phyloP scores from a whole-genome alignment of 495 filamentous ascomycete genomes.

The Annulohypoxylon maeteangense region DNA sequence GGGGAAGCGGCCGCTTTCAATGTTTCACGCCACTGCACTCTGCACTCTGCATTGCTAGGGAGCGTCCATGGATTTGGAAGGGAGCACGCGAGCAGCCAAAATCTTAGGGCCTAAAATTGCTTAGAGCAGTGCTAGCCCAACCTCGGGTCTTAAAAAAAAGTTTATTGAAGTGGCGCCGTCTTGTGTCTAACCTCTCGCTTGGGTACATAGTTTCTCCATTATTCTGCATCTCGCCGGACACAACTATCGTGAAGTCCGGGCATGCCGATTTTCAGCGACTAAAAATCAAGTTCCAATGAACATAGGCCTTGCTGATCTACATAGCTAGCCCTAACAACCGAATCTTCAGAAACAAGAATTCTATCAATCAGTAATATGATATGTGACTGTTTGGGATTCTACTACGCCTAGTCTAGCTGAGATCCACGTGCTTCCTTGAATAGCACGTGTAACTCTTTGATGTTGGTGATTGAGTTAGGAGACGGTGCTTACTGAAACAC shows the following conservation, averaged over 20 bases:
- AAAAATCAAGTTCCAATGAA: neutral
- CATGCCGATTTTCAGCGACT: neutral
- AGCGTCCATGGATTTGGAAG: neutral
- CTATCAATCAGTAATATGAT: neutral
- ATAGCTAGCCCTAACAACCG: neutral
- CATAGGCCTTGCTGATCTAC: neutral
- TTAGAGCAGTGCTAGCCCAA: neutral
- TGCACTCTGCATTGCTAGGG: neutral
- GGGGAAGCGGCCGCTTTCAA: constrained; percentile 20
- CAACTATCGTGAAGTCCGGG: constrained; percentile 4
- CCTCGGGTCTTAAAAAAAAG: neutral
- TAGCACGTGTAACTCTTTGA: neutral
- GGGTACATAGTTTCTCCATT: constrained; percentile 3
- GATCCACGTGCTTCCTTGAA: neutral
- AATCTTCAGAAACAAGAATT: neutral
- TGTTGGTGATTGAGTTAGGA: neutral
- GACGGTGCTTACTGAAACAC: neutral
- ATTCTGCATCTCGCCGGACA: constrained; percentile 14
- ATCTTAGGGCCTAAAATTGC: neutral
- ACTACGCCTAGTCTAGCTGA: neutral
- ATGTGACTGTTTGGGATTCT: neutral
- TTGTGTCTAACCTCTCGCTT: neutral
- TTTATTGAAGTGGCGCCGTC: neutral
- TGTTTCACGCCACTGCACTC: neutral
- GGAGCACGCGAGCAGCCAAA: constrained; percentile 23